Evolutionary conservation across 768 basidiomycete species (phyloP).

Genomic region (Paxillus ammoniavirescens): DNA sequence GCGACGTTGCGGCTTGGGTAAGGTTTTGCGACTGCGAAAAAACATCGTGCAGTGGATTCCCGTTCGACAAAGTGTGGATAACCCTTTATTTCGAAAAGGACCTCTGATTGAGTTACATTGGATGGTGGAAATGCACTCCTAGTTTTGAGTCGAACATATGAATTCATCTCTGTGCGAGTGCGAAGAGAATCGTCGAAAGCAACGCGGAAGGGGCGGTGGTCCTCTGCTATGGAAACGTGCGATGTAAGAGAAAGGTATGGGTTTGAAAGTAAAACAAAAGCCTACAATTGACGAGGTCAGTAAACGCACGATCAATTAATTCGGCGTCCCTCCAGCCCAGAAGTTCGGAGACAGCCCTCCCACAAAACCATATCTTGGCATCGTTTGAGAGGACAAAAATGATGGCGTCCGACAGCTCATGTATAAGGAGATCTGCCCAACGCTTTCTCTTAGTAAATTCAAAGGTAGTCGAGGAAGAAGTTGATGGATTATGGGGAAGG

Average conservation of each 20-base stretch:
- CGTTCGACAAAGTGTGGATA: slow-evolving; percentile 49
- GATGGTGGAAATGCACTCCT: slow-evolving; percentile 33
- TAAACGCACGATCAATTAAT: slow-evolving; percentile 64
- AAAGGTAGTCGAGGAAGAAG: slow-evolving; percentile 35
- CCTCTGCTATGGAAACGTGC: slow-evolving; percentile 46
- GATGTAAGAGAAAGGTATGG: slow-evolving; percentile 1
- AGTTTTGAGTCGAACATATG: slow-evolving; percentile 60
- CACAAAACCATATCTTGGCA: slow-evolving; percentile 67
- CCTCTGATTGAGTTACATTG: slow-evolving; percentile 38
- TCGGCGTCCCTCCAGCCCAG: slow-evolving; percentile 78
- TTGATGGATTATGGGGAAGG: neutral
- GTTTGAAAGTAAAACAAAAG: slow-evolving; percentile 15
- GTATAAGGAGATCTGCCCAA: slow-evolving; percentile 79
- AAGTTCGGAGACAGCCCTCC: slow-evolving; percentile 63
- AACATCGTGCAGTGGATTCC: slow-evolving; percentile 48
- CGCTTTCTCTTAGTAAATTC: slow-evolving; percentile 87
- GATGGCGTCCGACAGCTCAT: slow-evolving; percentile 74
- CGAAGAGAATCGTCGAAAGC: slow-evolving; percentile 57
- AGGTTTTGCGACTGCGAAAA: slow-evolving; percentile 75
- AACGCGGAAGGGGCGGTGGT: slow-evolving; percentile 43
- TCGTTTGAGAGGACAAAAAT: slow-evolving; percentile 64
- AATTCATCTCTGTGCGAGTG: slow-evolving; percentile 48
- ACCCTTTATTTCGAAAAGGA: slow-evolving; percentile 72
- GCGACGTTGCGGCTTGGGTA: slow-evolving; percentile 73
- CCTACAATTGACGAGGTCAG: slow-evolving; percentile 63